phyloP scores from a whole-genome alignment of 768 basidiomycete genomes.

The Pleurotus citrinopileatus region DNA sequence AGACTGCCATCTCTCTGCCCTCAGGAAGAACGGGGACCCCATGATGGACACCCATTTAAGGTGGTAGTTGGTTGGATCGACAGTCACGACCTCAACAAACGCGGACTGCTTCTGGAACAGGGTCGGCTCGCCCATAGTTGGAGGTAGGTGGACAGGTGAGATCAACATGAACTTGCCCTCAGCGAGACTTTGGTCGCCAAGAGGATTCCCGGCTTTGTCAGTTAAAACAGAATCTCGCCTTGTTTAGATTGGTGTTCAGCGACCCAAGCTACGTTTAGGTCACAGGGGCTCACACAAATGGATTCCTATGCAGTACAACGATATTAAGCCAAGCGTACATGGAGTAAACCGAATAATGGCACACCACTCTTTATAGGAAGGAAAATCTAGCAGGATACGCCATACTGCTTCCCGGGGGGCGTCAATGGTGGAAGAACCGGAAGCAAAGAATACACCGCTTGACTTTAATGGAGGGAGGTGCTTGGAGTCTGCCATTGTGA shows the following conservation, averaged over 20 bases:
- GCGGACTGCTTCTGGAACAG: slow-evolving; percentile 35
- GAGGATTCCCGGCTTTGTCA: slow-evolving; percentile 33
- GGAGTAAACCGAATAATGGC: not conserved
- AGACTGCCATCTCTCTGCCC: slow-evolving; percentile 62
- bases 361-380: slow-evolving; percentile 61
- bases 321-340: not conserved
- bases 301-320: slow-evolving; percentile 44
- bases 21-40: slow-evolving; percentile 45
- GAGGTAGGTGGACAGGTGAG: slow-evolving; percentile 55
- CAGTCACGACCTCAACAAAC: slow-evolving; percentile 35
- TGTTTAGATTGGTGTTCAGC: not conserved
- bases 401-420: slow-evolving; percentile 63
- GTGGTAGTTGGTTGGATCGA: slow-evolving; percentile 54
- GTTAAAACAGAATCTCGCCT: slow-evolving; percentile 52
- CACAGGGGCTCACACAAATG: slow-evolving; percentile 51
- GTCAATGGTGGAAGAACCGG: slow-evolving; percentile 50
- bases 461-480: slow-evolving; percentile 37
- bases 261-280: slow-evolving; percentile 8
- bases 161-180: slow-evolving; percentile 49
- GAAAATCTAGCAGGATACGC: slow-evolving; percentile 58
- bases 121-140: slow-evolving; percentile 45
- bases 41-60: slow-evolving; percentile 51
- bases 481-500: not conserved
- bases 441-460: slow-evolving; percentile 44
- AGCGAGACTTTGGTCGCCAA: slow-evolving; percentile 45